Percentiles rank a stretch among this genome's conserved stretches.
phyloP scores from a whole-genome alignment of 1,284 basidiomycete species.

The Cutaneotrichosporon sp. region DNA sequence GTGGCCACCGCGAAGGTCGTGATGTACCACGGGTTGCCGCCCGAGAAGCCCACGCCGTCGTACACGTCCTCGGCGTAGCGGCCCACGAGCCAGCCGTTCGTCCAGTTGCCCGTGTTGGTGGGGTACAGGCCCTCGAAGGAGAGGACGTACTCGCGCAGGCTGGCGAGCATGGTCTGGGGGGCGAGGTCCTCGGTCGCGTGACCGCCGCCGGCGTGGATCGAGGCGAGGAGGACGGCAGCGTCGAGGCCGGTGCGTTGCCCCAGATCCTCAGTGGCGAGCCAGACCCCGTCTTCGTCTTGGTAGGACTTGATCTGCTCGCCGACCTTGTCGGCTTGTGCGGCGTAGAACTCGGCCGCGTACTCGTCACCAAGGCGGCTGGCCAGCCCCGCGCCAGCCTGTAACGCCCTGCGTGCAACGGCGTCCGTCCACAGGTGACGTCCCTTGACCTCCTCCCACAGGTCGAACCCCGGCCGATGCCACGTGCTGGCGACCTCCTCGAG shows the following conservation, averaged over 20 bases:
- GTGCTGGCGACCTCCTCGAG: conserved; percentile 55
- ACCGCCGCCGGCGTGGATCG: conserved; percentile 48
- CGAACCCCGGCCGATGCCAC: conserved; percentile 52
- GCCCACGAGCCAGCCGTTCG: conserved; percentile 53
- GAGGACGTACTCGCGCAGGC: conserved; percentile 45
- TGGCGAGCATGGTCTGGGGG: conserved; percentile 39
- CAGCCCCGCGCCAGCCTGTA: conserved; percentile 52
- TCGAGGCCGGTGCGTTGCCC: conserved; percentile 42
- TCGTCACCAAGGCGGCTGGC: conserved; percentile 49
- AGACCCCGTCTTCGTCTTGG: conserved; percentile 16
- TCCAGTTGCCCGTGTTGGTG: conserved; percentile 49
- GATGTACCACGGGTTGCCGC: conserved; percentile 56
- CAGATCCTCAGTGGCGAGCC: neutral
- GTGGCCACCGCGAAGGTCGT: conserved; percentile 54
- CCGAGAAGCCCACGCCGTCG: conserved; percentile 49
- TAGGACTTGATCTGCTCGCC: conserved; percentile 40
- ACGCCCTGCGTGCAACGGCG: conserved; percentile 48
- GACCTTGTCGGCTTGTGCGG: conserved; percentile 37
- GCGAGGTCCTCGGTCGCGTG: conserved; percentile 21
- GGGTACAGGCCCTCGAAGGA: conserved; percentile 52
- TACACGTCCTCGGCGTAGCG: conserved; percentile 57
- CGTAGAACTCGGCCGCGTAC: conserved; percentile 48
- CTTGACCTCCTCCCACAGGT: conserved; percentile 53
- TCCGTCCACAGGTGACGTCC: conserved; percentile 57
- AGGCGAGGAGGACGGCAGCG: conserved; percentile 51